phyloP scores from a whole-genome alignment of 1,139 yeast species.

The Suhomyces taliae region DNA sequence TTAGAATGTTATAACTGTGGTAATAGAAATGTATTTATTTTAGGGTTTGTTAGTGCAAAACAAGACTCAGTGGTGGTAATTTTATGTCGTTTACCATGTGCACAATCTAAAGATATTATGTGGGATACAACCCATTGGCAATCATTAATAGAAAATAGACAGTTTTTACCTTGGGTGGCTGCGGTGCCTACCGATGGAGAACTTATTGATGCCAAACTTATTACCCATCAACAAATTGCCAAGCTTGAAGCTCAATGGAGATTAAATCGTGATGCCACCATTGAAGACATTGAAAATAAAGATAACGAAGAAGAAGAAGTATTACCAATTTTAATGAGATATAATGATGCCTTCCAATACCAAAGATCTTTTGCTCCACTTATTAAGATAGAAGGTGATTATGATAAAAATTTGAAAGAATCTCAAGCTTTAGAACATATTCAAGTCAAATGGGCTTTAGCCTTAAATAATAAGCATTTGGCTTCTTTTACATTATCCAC shows the following conservation, averaged over 20 bases:
- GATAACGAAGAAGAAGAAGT: slow-evolving; percentile 61
- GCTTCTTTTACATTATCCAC: slow-evolving; percentile 72
- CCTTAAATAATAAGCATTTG: slow-evolving; percentile 62
- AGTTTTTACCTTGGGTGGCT: slow-evolving; percentile 81
- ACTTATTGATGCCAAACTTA: slow-evolving; percentile 49
- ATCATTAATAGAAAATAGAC: slow-evolving; percentile 77
- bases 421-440: slow-evolving; percentile 77
- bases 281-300: slow-evolving; percentile 51
- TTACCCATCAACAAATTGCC: slow-evolving; percentile 66
- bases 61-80: slow-evolving; percentile 85
- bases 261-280: slow-evolving; percentile 64
- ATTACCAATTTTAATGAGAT: slow-evolving; percentile 72
- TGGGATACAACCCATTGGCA: slow-evolving; percentile 95
- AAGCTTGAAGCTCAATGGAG: slow-evolving; percentile 84
- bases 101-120: slow-evolving; percentile 67
- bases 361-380: slow-evolving; percentile 85
- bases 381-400: slow-evolving; percentile 77
- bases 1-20: slow-evolving; percentile 94
- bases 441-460: slow-evolving; percentile 72
- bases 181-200: slow-evolving; percentile 66
- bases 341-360: slow-evolving; percentile 82
- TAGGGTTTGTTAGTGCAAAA: slow-evolving; percentile 89
- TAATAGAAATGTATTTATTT: slow-evolving; percentile 70
- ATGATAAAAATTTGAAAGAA: slow-evolving; percentile 73
- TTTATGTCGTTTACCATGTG: slow-evolving; percentile 87